A percentile compares a stretch with the other conserved stretches of the same genome.
Evolutionary conservation across 225 moss, liverwort and hornwort species (phyloP).

Genomic region (Physcomitrium patens): DNA sequence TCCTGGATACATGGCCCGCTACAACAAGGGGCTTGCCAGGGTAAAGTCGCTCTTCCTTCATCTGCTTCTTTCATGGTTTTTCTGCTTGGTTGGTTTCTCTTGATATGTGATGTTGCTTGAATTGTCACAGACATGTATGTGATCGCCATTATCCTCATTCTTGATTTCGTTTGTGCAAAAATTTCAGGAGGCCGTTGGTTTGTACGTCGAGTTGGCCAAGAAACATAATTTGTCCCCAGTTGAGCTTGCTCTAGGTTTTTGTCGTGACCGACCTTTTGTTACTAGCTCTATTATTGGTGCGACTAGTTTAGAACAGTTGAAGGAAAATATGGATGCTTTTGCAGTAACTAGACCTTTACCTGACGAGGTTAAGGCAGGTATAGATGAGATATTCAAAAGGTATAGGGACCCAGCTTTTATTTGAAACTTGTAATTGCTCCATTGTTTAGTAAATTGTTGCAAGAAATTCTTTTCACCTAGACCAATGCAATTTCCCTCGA

Average conservation of each 20-base stretch:
- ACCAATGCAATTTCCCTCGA: too few species aligned
- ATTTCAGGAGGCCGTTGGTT: constrained; percentile 64
- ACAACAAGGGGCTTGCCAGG: constrained; percentile 63
- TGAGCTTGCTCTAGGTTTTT: constrained; percentile 72
- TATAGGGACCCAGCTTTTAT: constrained; percentile 68
- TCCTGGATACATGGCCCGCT: constrained; percentile 82
- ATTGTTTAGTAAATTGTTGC: not conserved
- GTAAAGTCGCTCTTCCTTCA: constrained; percentile 35
- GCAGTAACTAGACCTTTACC: constrained; percentile 64
- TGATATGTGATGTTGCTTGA: not conserved
- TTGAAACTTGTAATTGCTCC: not conserved
- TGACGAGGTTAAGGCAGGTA: constrained; percentile 60
- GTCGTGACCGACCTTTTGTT: constrained; percentile 70
- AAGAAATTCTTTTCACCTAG: not conserved
- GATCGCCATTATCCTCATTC: not conserved
- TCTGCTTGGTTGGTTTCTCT: not conserved
- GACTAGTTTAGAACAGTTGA: constrained; percentile 79
- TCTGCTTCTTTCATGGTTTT: not conserved
- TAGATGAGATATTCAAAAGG: constrained; percentile 58
- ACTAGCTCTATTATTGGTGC: constrained; percentile 86
- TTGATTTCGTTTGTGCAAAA: not conserved
- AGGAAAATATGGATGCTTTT: constrained; percentile 78
- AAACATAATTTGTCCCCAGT: constrained; percentile 68
- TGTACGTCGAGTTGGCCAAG: constrained; percentile 60
- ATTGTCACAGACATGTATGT: not conserved